phyloP scores from a whole-genome alignment of 208 protist species.

The Wallacemonas sp. region DNA sequence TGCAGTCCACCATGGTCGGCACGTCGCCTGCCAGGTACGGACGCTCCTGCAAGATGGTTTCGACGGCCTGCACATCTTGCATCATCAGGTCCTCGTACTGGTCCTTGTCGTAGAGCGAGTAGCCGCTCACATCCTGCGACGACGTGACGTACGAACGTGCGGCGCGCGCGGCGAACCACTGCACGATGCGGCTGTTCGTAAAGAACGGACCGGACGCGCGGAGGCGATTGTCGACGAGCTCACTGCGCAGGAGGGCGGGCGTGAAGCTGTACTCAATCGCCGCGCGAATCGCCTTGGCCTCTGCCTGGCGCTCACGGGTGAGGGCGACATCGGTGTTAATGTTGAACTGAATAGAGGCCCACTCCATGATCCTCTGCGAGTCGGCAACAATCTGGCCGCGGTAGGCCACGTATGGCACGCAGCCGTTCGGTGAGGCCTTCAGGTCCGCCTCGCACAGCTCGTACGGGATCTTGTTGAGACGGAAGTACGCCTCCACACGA shows the following conservation, averaged over 20 bases:
- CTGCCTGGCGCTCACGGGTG: neutral
- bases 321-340: neutral
- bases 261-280: constrained; percentile 19
- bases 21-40: neutral
- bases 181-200: neutral
- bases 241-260: constrained; percentile 1
- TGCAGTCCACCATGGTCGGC: constrained; percentile 7
- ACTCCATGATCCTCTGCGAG: constrained; percentile 21
- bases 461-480: constrained; percentile 18
- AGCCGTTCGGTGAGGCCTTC: constrained; percentile 15
- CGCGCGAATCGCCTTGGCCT: constrained; percentile 10
- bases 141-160: neutral
- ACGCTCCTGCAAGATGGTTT: constrained; percentile 9
- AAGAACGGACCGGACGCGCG: neutral
- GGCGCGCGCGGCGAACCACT: neutral
- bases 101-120: constrained; percentile 1
- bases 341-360: constrained; percentile 7
- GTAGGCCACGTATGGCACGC: constrained; percentile 18
- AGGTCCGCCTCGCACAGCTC: constrained; percentile 10
- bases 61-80: constrained; percentile 16
- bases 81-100: constrained; percentile 21
- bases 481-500: constrained; percentile 19
- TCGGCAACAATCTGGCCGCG: constrained; percentile 6
- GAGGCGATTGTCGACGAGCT: neutral
- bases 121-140: constrained; percentile 1